Base-by-base conservation (phyloP, 495 filamentous ascomycete species). In the Chaetomium fimeti region DNA sequence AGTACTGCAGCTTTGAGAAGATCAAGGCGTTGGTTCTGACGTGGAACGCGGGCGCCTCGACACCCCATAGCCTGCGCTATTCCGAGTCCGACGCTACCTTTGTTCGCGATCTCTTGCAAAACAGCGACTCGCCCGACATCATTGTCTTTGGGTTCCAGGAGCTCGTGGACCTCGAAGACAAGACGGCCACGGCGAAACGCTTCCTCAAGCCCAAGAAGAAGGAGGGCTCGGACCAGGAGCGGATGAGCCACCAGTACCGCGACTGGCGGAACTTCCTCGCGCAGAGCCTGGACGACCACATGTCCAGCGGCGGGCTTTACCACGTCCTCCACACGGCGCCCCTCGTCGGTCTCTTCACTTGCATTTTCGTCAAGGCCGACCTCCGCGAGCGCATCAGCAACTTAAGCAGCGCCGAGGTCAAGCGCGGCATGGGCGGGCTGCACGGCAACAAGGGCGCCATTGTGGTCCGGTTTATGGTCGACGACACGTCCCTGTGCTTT, bases 391-490 rank as follows among this genome's bases (percentile, higher is more conserved):
- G 87, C 25, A 89, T 98, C 72, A 87, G 84, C 57, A 89, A 89
- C 68, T 76, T 98, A 53, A 85, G 82, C 66, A 87, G 85, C 36
- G 84, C 90, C 36, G 91, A 97, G 71, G 86, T 98, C 62, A 98
- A 98, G 77, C 88, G 92, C 38, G 94, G 94, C 51, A 91, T 98
- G 87, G 92, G 92, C 58, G 94, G 94, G 48, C 77, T 91, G 52
- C 89, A 97, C 70, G 94, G 94, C 0, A 98, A 98, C 77, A 98
- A 98, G 82, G 93, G 93, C 61, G 93, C 93, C n/a, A 84, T 98
- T 55, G 80, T 97, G 60, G 78, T 97, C 38, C 91, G 95, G 29
- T 94, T 98, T 71, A 78, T 92, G 58, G 77, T 98, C 0, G 94
- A 98, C 66, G 92, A 98, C 70, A 92, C 85, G 57, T 97, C 93